Evolutionary conservation across 257 asterid species (phyloP).

Genomic region (Fraxinus pennsylvanica): DNA sequence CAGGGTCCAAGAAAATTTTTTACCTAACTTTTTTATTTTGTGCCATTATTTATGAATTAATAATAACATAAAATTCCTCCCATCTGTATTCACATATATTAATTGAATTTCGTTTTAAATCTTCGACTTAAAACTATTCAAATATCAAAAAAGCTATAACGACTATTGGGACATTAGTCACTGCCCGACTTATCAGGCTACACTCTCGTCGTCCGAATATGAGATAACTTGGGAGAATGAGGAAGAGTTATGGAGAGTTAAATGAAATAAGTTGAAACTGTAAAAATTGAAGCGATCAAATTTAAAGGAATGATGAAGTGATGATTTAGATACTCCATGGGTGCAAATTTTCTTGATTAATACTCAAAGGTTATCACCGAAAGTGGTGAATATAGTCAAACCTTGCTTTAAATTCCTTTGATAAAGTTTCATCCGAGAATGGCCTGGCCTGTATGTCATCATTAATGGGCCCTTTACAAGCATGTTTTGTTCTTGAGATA

Average conservation of each 20-base stretch:
- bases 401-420: neutral
- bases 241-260: too few species aligned
- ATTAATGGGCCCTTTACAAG: constrained; percentile 25
- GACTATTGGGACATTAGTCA: too few species aligned
- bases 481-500: constrained; percentile 17
- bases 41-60: neutral
- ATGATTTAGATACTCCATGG: neutral
- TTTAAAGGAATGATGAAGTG: neutral
- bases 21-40: neutral
- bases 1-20: neutral
- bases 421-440: neutral
- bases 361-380: constrained; percentile 11
- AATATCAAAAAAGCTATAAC: too few species aligned
- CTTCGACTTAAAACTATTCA: too few species aligned
- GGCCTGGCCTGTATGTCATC: constrained; percentile 24
- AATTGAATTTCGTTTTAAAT: neutral
- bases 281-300: too few species aligned
- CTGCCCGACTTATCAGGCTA: too few species aligned
- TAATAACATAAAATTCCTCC: neutral
- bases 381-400: constrained; percentile 14
- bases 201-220: too few species aligned
- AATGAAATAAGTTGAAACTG: neutral
- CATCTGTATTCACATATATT: neutral
- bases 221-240: too few species aligned
- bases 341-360: neutral